Percentiles rank a stretch among this genome's conserved stretches.
These are phyloP conservation scores for Apophysomyces trapeziformis DNA, from an alignment of 371 early-diverging fungal species.

Conservation along the genomic window DNA sequence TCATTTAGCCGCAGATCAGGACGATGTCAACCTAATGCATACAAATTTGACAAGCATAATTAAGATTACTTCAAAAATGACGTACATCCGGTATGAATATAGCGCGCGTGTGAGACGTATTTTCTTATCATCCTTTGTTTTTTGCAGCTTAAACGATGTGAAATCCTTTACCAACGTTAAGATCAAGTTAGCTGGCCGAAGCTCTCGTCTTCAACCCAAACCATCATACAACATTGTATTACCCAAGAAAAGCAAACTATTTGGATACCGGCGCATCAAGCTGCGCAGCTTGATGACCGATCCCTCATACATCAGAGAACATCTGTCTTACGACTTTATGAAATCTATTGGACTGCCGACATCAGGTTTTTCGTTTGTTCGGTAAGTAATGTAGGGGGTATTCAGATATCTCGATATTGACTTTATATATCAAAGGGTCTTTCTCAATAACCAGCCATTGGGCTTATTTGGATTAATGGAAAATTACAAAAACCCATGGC, in stretches of 20 bases:
- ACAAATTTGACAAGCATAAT: constrained; percentile 8
- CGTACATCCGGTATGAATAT: constrained; percentile 23
- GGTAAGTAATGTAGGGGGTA: constrained; percentile 5
- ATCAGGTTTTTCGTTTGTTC: constrained; percentile 29
- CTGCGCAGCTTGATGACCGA: constrained; percentile 39
- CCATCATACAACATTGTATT: constrained; percentile 40
- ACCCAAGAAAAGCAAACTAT: constrained; percentile 24
- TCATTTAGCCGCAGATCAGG: constrained; percentile 23
- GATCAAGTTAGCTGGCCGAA: constrained; percentile 38
- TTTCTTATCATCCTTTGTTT: background rate
- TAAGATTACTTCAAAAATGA: constrained; percentile 14
- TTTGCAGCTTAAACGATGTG: constrained; percentile 23
- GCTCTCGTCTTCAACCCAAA: constrained; percentile 32
- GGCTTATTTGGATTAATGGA: constrained; percentile 48
- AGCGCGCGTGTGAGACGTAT: background rate
- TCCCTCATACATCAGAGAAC: constrained; percentile 47
- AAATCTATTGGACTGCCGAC: constrained; percentile 33
- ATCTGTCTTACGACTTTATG: constrained; percentile 30
- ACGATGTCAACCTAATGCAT: constrained; percentile 24
- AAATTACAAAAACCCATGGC: constrained; percentile 39
- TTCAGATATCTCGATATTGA: background rate
- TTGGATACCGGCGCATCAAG: constrained; percentile 35
- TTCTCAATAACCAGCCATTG: constrained; percentile 39
- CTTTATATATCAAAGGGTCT: constrained; percentile 18
- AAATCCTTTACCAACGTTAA: constrained; percentile 22